Evolutionary conservation across 1,284 basidiomycete genomes (phyloP), one percentile per base, ranked within the genome.

Genomic region (Puccinia brachypodii): DNA sequence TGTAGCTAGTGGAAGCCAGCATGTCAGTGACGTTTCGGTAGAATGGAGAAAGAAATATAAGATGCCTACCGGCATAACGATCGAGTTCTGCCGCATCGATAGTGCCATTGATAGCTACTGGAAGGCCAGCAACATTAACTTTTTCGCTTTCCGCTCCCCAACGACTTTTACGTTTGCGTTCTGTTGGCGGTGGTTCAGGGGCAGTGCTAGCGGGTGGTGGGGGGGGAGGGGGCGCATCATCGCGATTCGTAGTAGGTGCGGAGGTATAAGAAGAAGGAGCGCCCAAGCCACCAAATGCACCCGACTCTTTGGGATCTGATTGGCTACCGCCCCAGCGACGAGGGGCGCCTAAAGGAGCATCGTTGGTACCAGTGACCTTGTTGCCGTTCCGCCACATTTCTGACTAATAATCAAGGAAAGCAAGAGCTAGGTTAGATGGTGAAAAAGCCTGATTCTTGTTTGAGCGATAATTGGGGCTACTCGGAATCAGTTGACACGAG

Each of bases 61-160:
- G 19, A 25, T 28, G 44, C 62, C 25, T 64, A 80, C 77, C 77
- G n/a, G 77, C 77, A 72, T 98, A 98, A 85, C 94, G 95, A 88
- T 97, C 95, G 77, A 98, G 91, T 86, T 97, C 94, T 78, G 92
- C 91, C 85, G 94, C 93, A 28, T 94, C 94, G 75, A 98, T 94
- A 83, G 94, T 91, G 79, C 94, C 94, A 84, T 80, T 80, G 36
- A 98, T 95, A 76, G 94, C 94, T 71, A 94, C 95, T 16, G 96
- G 96, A 81, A 97, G 87, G 80, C 94, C 94, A 81, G 94, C 93
- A 76, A 82, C 73, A 44, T 69, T 80, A 33, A 80, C 77, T 73
- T 80, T 80, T 87, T 94, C 94, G 82, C 90, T 91, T n/a, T 87
- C 88, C 85, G 96, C 94, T 84, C 96, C 96, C 95, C 95, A 98